Conservation (phyloP, 164 flowering plant genomes). For the Kalanchoe fedtschenkoi region DNA sequence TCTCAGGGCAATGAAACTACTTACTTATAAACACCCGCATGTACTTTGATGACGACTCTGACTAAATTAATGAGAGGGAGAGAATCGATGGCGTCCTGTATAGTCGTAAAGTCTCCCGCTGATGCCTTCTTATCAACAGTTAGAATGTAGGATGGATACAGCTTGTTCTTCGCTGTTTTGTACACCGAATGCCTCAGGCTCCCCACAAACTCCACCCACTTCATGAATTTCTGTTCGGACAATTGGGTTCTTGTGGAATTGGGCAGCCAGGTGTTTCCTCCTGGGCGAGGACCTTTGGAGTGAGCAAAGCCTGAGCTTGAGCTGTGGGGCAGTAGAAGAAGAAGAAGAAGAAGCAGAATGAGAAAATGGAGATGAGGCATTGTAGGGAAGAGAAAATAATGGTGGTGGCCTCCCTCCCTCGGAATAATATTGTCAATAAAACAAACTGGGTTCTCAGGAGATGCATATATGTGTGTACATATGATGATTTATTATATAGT, state of each 20-base stretch:
- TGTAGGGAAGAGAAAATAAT: background rate
- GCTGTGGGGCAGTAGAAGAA: background rate
- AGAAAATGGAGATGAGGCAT: background rate
- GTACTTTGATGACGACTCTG: constrained; percentile 78
- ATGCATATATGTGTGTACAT: no score
- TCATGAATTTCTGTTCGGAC: constrained; percentile 78
- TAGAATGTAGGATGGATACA: constrained; percentile 73
- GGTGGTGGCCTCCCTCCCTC: no score
- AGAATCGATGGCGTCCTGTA: constrained; percentile 88
- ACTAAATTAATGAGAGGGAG: constrained; percentile 75
- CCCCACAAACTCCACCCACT: constrained; percentile 85
- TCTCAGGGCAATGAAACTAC: no score
- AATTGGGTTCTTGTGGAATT: constrained; percentile 43
- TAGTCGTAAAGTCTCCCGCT: constrained; percentile 66
- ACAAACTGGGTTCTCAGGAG: no score
- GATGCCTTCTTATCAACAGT: constrained; percentile 53
- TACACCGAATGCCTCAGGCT: constrained; percentile 65
- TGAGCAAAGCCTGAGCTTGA: constrained; percentile 12
- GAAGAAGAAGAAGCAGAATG: background rate
- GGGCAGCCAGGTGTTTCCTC: constrained; percentile 12
- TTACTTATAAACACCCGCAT: constrained; percentile 87
- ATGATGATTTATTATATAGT: background rate
- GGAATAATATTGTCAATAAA: no score
- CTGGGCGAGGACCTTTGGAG: constrained; percentile 34
- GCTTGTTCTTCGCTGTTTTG: constrained; percentile 61